These are phyloP conservation scores for Porcisia deanei DNA, from an alignment of 208 protist species.

Conservation along the genomic window DNA sequence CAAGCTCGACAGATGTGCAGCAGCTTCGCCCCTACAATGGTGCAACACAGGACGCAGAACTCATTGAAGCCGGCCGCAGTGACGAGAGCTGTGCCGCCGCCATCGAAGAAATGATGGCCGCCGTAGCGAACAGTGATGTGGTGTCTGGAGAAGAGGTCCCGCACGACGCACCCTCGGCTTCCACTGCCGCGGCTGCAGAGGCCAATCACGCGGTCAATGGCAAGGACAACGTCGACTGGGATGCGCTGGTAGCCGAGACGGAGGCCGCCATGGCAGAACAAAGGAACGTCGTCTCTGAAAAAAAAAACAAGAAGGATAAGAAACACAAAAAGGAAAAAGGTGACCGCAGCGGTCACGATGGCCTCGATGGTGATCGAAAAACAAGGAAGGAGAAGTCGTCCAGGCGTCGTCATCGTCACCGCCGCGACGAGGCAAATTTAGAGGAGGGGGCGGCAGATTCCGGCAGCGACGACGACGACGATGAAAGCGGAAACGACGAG, in stretches of 20 bases:
- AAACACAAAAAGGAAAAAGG: constrained; percentile 28
- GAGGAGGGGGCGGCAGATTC: constrained; percentile 4
- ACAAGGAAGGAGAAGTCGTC: constrained; percentile 16
- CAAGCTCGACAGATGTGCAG: constrained; percentile 30
- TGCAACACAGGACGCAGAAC: constrained; percentile 34
- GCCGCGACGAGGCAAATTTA: neutral
- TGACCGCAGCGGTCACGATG: neutral
- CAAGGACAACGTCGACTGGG: neutral
- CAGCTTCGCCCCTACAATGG: constrained; percentile 44
- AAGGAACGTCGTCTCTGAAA: neutral
- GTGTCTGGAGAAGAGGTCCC: neutral
- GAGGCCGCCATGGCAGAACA: neutral
- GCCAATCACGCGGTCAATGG: neutral
- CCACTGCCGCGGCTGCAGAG: neutral
- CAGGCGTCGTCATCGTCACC: constrained; percentile 20
- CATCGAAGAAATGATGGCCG: constrained; percentile 49
- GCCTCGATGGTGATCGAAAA: neutral
- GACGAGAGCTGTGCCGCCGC: constrained; percentile 56
- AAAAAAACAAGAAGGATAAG: constrained; percentile 26
- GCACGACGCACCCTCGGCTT: neutral
- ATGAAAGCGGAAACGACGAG: constrained; percentile 14
- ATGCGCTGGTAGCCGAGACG: constrained; percentile 1
- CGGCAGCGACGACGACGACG: constrained; percentile 17
- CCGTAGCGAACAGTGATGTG: neutral
- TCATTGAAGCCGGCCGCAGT: constrained; percentile 36